Evolutionary conservation across 148 eudicot species (phyloP), one percentile per base, ranked within the genome.

Genomic region (Fagopyrum tataricum): DNA sequence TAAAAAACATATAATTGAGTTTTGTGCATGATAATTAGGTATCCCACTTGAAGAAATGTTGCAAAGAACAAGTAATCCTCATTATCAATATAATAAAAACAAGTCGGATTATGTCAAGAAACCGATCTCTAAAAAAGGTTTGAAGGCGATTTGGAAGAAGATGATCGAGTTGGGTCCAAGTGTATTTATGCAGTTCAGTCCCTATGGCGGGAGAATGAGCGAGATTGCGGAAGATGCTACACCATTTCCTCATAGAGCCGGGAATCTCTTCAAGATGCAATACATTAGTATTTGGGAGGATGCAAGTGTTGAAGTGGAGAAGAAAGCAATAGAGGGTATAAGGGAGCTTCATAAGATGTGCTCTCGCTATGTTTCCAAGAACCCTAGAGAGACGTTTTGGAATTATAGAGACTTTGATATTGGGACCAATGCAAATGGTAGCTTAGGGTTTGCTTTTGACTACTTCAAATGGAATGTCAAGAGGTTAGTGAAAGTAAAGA

Each of bases 171-270:
- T 80, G 14, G 85, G 73, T 64, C 69, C 69, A 5, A 52, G 71
- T 14, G 69, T 73, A 17, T 14, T 5, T 10, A 44, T 80, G 72
- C 83, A 83, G 71, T 80, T 80, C 67, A 85, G 75, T 43, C 88
- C 85, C 4, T 85, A 82, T 9, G 88, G 88, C 7, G 88, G 88
- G 0, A 78, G 24, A 53, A 86, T 86, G 90, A 46, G 70, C 6
- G 77, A 84, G 21, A 77, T 84, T 8, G 37, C 81, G 0, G 81
- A 67, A 17, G 24, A 24, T 5, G 81, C 58, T 0, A 80, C 82
- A 6, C 87, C 90, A 0, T 87, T 82, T 17, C 90, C 90, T 59
- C 90, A 87, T 7, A 55, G 87, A 13, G 76, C 70, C 23, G 90
- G 86, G 6, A 82, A 71, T 37, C 61, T 80, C 12, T 87, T 49